Conservation (phyloP, 1,284 basidiomycete genomes). For the Ganoderma sinense region DNA sequence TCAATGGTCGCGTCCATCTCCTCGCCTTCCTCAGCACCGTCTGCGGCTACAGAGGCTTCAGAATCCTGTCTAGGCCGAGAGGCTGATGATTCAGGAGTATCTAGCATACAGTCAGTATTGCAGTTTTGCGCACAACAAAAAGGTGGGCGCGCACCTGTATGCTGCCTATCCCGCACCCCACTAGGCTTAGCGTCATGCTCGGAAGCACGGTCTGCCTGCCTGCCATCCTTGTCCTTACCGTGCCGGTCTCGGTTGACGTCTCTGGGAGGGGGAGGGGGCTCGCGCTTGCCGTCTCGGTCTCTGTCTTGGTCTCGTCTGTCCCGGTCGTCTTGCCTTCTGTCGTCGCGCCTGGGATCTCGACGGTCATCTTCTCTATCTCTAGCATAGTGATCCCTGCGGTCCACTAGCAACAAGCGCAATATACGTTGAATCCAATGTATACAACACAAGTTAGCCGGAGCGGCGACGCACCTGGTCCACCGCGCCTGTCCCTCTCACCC, state of each 20-base stretch:
- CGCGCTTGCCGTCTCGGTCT: conserved; percentile 33
- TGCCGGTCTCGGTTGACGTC: conserved; percentile 31
- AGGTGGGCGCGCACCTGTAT: background rate
- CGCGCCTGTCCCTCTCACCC: conserved; percentile 52
- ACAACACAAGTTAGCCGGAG: background rate
- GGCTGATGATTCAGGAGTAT: conserved; percentile 24
- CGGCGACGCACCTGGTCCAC: conserved; percentile 44
- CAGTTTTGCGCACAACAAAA: conserved; percentile 6
- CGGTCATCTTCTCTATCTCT: conserved; percentile 34
- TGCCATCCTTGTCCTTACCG: conserved; percentile 31
- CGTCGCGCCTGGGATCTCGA: conserved; percentile 25
- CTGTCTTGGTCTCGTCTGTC: conserved; percentile 36
- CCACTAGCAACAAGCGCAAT: conserved; percentile 23
- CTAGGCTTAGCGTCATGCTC: conserved; percentile 22
- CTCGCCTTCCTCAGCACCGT: conserved; percentile 64
- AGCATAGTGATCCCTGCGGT: conserved; percentile 40
- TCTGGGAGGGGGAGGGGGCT: conserved; percentile 25
- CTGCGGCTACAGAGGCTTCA: conserved; percentile 51
- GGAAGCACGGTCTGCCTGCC: conserved; percentile 22
- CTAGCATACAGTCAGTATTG: conserved; percentile 2
- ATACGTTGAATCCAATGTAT: background rate
- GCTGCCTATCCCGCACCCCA: conserved; percentile 25
- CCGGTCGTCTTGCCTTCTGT: conserved; percentile 39
- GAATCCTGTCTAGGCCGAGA: conserved; percentile 33
- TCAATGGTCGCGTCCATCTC: conserved; percentile 72